phyloP scores from a whole-genome alignment of 345 rosid species.

The Melaleuca alternifolia region DNA sequence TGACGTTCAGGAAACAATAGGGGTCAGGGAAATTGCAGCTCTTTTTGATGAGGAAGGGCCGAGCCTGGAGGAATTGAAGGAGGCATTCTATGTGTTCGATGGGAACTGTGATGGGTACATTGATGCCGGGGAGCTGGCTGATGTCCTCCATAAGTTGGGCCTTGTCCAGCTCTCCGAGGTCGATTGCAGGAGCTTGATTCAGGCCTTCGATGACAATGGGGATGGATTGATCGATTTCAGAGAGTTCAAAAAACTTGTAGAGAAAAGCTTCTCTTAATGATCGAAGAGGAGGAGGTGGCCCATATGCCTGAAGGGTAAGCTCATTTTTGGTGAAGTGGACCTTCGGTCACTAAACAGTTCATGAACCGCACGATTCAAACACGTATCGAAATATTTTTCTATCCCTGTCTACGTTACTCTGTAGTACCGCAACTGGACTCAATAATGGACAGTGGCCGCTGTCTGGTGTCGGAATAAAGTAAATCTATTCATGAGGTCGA shows the following conservation, averaged over 20 bases:
- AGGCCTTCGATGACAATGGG: constrained; percentile 30
- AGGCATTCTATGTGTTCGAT: constrained; percentile 47
- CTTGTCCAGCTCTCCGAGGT: constrained; percentile 24
- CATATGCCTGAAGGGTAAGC: not conserved
- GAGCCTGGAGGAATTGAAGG: constrained; percentile 27
- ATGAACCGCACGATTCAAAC: not conserved
- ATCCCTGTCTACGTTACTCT: not conserved
- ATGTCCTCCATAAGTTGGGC: constrained; percentile 25
- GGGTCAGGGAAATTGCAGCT: constrained; percentile 10
- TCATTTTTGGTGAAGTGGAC: not conserved
- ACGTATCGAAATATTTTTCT: not conserved
- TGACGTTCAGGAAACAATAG: not conserved
- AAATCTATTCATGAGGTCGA: not conserved
- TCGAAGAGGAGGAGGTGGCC: not conserved
- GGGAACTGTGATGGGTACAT: constrained; percentile 59
- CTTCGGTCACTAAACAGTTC: not conserved
- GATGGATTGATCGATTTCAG: constrained; percentile 42
- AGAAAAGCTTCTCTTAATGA: constrained; percentile 22
- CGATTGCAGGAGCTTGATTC: constrained; percentile 51
- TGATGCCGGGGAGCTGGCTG: constrained; percentile 40
- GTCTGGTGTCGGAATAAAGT: not conserved
- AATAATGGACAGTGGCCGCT: not conserved
- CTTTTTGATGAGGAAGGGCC: constrained; percentile 38
- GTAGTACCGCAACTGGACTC: not conserved
- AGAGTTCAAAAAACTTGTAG: constrained; percentile 40